These are phyloP conservation scores for Solanum neorickii DNA, from an alignment of 257 asterid species.

Conservation along the genomic window DNA sequence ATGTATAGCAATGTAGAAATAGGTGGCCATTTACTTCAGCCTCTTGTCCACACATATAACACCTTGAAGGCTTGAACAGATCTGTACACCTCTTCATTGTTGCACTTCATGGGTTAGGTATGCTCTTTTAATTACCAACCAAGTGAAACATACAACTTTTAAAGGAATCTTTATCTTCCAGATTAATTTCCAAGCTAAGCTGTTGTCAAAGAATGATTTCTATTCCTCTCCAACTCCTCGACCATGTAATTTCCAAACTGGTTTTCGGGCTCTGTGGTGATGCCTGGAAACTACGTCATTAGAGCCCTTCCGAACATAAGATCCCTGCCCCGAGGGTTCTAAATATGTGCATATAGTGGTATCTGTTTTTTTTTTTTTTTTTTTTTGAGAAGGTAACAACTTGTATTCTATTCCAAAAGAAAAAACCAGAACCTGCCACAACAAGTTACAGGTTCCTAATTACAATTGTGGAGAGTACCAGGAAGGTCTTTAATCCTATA, in stretches of 20 bases:
- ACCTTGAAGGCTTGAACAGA: not conserved
- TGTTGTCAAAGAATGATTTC: not conserved
- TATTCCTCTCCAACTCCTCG: not conserved
- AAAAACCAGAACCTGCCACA: too few relatives aligned
- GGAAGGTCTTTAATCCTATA: too few relatives aligned
- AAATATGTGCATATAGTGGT: not conserved
- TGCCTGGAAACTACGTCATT: not conserved
- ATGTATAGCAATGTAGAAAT: not conserved
- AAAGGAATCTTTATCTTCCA: not conserved
- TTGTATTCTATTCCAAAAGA: too few relatives aligned
- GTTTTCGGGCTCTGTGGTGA: not conserved
- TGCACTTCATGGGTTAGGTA: not conserved
- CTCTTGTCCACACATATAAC: not conserved
- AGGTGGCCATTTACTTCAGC: not conserved
- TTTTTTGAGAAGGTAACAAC: too few relatives aligned
- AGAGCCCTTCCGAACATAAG: not conserved
- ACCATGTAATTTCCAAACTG: not conserved
- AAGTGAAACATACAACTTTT: not conserved
- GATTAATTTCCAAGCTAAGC: not conserved
- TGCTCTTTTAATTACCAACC: not conserved
- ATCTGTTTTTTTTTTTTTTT: too few relatives aligned
- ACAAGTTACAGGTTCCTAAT: too few relatives aligned
- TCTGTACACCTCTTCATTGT: not conserved
- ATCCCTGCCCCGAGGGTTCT: not conserved
- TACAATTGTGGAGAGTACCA: too few relatives aligned